Evolutionary conservation across 2,329 filamentous ascomycete species (phyloP), one percentile per base, ranked within the genome.

Genomic region (Amphichorda felina): DNA sequence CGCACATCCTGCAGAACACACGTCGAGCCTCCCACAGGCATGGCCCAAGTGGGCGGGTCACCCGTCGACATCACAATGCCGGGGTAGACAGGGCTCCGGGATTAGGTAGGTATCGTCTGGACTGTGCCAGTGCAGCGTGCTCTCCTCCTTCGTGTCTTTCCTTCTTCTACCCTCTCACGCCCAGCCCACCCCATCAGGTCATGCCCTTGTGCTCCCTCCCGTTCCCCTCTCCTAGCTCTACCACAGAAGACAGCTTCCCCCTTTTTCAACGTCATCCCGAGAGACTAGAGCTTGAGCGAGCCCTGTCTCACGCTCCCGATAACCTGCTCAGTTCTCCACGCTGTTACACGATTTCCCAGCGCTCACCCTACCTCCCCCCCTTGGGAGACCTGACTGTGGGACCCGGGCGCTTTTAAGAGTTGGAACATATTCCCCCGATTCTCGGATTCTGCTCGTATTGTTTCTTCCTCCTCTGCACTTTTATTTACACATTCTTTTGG

Each of bases 141-240:
- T 13, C 35, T 37, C 14, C 26, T 36, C 37, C 37, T 9, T 36
- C 24, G 24, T 37, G 43, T 48, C 46, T 47, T 49, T 50, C 53
- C 52, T 57, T 57, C 51, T 52, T 55, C 46, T 57, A 54, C 53
- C 46, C 52, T 52, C 47, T 42, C 45, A 50, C 51, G 42, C 53
- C 50, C 51, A 47, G 34, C 39, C 33, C 44, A 34, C 29, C 28
- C 27, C 40, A 40, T 46, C 43, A 41, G 41, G 39, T 41, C 34
- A 36, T 44, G 37, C 41, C 41, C 38, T 41, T 27, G 33, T 35
- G 43, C 45, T 44, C 40, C 41, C 19, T 45, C 40, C 34, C 40
- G 45, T 45, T 46, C 45, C 47, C 43, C 51, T 43, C 33, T 37
- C 31, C 37, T 43, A 37, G 37, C 32, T 41, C 41, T 36, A 41